phyloP scores from a whole-genome alignment of 768 basidiomycete genomes.

The Podaxis sp. region DNA sequence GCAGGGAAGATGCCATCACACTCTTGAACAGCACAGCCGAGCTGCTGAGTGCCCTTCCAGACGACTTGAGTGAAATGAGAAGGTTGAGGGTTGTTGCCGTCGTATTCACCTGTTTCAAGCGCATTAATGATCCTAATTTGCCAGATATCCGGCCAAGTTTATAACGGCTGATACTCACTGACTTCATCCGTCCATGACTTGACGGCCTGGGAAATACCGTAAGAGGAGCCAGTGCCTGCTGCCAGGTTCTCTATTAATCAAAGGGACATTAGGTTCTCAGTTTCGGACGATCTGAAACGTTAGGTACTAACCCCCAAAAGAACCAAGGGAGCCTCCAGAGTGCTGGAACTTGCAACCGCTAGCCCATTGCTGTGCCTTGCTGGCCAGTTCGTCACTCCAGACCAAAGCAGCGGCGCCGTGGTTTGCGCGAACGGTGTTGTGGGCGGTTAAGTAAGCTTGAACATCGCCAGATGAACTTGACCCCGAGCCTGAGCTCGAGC shows the following conservation, averaged over 20 bases:
- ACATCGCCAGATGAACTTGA: constrained; percentile 42
- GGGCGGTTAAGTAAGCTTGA: constrained; percentile 50
- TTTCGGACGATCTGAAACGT: neutral
- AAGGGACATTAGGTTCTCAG: neutral
- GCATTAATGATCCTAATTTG: neutral
- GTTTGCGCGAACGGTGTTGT: constrained; percentile 60
- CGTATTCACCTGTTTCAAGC: constrained; percentile 45
- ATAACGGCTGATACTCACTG: constrained; percentile 38
- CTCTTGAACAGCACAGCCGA: constrained; percentile 59
- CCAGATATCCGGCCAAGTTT: neutral
- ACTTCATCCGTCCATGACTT: constrained; percentile 68
- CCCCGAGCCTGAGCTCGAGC: constrained; percentile 13
- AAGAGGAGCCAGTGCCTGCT: constrained; percentile 60
- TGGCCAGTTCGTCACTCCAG: constrained; percentile 61
- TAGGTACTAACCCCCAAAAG: constrained; percentile 51
- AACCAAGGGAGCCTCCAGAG: constrained; percentile 62
- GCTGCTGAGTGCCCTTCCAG: constrained; percentile 63
- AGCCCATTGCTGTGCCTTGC: constrained; percentile 70
- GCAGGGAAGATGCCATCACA: constrained; percentile 60
- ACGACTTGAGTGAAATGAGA: constrained; percentile 80
- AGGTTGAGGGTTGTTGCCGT: constrained; percentile 51
- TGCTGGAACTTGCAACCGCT: constrained; percentile 67
- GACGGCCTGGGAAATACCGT: constrained; percentile 48
- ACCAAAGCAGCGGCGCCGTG: constrained; percentile 64
- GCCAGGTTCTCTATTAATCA: constrained; percentile 61